Conservation (phyloP, 495 filamentous ascomycete genomes). For the Penicillium paxilli region DNA sequence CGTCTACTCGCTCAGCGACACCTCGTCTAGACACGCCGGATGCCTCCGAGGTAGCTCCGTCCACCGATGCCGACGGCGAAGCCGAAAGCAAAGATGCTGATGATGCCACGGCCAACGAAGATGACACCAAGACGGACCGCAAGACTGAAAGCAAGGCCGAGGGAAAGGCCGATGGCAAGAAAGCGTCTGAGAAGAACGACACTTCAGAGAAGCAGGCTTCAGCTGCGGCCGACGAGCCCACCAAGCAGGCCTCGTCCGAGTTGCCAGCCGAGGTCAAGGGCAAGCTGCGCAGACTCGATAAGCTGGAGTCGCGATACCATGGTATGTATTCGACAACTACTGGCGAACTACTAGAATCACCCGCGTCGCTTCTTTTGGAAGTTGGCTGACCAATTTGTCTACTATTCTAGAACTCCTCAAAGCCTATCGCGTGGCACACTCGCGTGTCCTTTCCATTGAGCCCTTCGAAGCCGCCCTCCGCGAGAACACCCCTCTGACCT, state of each 20-base stretch:
- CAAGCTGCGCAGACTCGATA: constrained; percentile 74
- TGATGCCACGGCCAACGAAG: constrained; percentile 20
- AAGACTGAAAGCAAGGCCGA: constrained; percentile 21
- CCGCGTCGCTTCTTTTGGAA: no score
- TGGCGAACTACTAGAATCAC: not conserved
- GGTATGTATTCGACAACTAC: constrained; percentile 58
- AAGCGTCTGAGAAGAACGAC: constrained; percentile 19
- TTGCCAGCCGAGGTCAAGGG: constrained; percentile 71
- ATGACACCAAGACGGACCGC: constrained; percentile 14
- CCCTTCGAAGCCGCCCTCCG: constrained; percentile 87
- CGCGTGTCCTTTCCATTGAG: constrained; percentile 80
- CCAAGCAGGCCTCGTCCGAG: constrained; percentile 45
- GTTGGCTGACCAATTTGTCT: no score
- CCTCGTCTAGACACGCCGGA: constrained; percentile 41
- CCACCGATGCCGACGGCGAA: constrained; percentile 14
- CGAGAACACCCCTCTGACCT: constrained; percentile 87
- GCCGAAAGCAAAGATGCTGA: constrained; percentile 8
- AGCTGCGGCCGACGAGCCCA: constrained; percentile 15
- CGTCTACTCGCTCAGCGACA: constrained; percentile 55
- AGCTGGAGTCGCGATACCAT: constrained; percentile 81
- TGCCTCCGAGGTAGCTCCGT: constrained; percentile 21
- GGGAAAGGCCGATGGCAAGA: constrained; percentile 3
- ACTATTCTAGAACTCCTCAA: constrained; percentile 72
- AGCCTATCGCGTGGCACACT: constrained; percentile 88
- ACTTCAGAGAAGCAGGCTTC: constrained; percentile 20